Base-by-base conservation (phyloP, 768 basidiomycete genomes). In the Rossbeevera mucosa region DNA sequence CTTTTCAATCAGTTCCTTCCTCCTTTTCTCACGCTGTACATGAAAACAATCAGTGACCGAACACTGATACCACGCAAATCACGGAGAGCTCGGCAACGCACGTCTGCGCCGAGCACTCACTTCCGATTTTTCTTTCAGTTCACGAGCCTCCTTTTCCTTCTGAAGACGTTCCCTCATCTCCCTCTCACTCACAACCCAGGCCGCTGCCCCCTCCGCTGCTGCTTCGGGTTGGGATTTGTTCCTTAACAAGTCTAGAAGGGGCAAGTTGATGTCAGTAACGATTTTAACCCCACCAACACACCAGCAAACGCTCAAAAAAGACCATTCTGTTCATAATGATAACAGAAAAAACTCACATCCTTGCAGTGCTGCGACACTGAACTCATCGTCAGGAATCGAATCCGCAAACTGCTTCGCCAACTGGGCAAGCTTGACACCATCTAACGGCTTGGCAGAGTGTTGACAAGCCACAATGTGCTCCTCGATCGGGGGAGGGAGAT, bases 291-390 rank as follows among this genome's bases (percentile, higher is more conserved):
- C 59, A 57, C 47, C 60, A 52, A 65, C 51, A 54, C 62, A 56
- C 60, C 62, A 52, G 59, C 40, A 31, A 38, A 50, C 49, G 51
- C 56, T 56, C 61, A 58, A 61, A 48, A 47, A 58, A 16, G 21
- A 42, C 22, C 18, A 42, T 24, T 18, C 18, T 5, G 48, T 38
- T 26, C 31, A 47, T 49, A 51, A 53, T 38, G 40, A 53, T 55
- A 42, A 48, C 59, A 55, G 53, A 59, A 57, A 44, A 14, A 55
- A 83, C 88, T 80, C 67, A 89, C 88, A 93, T 67, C 91, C 92
- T 72, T 94, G 92, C 49, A 96, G 74, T 51, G 90, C 86, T 18
- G 93, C 92, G 50, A 94, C 88, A 62, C 88, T 89, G 64, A 94
- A 91, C 72, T 89, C 87, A 36, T 86, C 84, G 31, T 91, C 87